Evolutionary conservation across 352 stramenopile genomes (phyloP).

Genomic region (Phytophthora agathidicida): DNA sequence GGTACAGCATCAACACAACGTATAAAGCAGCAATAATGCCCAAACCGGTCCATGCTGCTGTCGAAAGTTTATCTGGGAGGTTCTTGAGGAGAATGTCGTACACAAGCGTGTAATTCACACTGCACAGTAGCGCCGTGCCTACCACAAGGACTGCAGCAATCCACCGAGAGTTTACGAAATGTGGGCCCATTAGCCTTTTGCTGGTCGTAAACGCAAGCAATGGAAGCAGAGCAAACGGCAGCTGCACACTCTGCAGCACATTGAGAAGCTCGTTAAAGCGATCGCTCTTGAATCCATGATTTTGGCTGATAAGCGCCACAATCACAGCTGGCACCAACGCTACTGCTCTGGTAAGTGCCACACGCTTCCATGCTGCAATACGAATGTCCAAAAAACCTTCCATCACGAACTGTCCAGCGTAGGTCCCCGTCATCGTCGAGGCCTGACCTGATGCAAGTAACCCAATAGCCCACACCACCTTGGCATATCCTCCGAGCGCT

Average conservation of each 20-base stretch:
- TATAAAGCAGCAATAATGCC: slow-evolving; percentile 37
- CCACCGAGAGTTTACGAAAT: slow-evolving; percentile 46
- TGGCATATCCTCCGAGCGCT: slow-evolving; percentile 62
- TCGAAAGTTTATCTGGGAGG: slow-evolving; percentile 39
- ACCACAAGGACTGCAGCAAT: slow-evolving; percentile 45
- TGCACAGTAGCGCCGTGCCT: slow-evolving; percentile 54
- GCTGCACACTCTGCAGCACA: slow-evolving; percentile 86
- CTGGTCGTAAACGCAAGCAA: slow-evolving; percentile 77
- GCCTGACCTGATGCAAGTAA: slow-evolving; percentile 91
- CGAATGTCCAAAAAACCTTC: slow-evolving; percentile 91
- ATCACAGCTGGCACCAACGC: slow-evolving; percentile 82
- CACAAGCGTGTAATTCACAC: slow-evolving; percentile 69
- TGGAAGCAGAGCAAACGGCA: slow-evolving; percentile 88
- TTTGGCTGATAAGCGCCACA: slow-evolving; percentile 68
- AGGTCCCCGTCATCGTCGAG: slow-evolving; percentile 94
- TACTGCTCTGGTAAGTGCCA: slow-evolving; percentile 86
- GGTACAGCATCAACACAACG: slow-evolving; percentile 51
- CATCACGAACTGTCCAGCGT: slow-evolving; percentile 95
- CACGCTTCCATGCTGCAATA: slow-evolving; percentile 82
- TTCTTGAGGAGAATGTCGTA: slow-evolving; percentile 53
- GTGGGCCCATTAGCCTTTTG: slow-evolving; percentile 64
- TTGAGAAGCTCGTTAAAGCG: slow-evolving; percentile 87
- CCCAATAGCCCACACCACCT: slow-evolving; percentile 89
- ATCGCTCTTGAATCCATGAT: slow-evolving; percentile 58
- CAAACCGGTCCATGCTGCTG: slow-evolving; percentile 18